Evolutionary conservation across 2,329 filamentous ascomycete species (phyloP), one percentile per base, ranked within the genome.

Genomic region (Pleurostoma richardsiae): DNA sequence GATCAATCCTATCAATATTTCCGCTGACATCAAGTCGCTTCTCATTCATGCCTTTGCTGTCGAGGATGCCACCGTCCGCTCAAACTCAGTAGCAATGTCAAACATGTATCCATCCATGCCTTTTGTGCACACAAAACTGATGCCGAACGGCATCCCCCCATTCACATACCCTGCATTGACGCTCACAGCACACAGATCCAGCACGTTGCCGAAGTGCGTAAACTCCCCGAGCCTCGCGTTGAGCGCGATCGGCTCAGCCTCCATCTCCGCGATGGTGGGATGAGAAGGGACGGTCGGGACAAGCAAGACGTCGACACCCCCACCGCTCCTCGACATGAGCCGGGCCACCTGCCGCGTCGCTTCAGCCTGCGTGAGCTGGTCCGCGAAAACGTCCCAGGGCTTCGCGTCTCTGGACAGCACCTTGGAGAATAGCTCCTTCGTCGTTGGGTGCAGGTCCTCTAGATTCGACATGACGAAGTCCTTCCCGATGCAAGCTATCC

Each of bases 141-240:
- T 56, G 6, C 69, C 69, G 59, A 75, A 75, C 3, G 72, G 70
- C 50, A 73, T 38, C 10, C 52, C 55, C 41, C 45, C 56, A 29
- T 55, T 53, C 3, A 52, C 44, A 44, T 63, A 66, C 11, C 19
- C 19, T 19, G 19, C 19, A 19, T 19, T 19, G 30, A 79, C 67
- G 7, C 67, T 68, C n/a, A 74, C 54, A 3, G 67, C 74, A 52
- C 72, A 75, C 27, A 81, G 59, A 57, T 82, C 78, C 6, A 82
- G 59, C 27, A 82, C 72, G 51, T 82, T 82, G 3, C 64, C 78
- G 53, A 69, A 79, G 50, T 79, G 76, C 4, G 76, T 77, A 50
- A 77, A 80, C 38, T 63, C 65, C 6, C 73, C 72, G n/a, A 76
- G 53, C 30, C 66, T 62, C 19, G 70, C 70, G 49, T 80, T 80